Conservation (phyloP, 2,329 filamentous ascomycete species). For the Biscogniauxia marginata region DNA sequence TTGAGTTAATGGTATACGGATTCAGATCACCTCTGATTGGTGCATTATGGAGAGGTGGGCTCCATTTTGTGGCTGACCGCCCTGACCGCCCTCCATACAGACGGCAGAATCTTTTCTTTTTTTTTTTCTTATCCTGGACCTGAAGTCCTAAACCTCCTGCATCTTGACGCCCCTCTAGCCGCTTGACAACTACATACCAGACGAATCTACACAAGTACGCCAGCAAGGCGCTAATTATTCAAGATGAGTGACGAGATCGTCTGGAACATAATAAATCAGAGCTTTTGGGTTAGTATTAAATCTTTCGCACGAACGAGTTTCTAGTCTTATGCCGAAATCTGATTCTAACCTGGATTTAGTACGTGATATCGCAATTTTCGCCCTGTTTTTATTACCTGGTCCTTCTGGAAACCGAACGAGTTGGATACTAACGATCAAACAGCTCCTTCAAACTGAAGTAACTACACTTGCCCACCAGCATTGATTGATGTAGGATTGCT, state of each 20-base stretch:
- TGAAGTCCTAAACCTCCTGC: neutral
- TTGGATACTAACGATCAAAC: neutral
- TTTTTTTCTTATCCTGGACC: neutral
- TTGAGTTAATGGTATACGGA: neutral
- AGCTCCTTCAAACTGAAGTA: slow-evolving; percentile 74
- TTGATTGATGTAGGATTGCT: neutral
- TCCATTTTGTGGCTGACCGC: neutral
- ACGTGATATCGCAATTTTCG: neutral
- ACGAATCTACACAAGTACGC: neutral
- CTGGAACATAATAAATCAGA: slow-evolving; percentile 75
- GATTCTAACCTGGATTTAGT: neutral
- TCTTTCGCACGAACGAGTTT: too few species aligned
- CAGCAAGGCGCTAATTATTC: slow-evolving; percentile 3
- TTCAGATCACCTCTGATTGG: neutral
- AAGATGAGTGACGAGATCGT: slow-evolving; percentile 92
- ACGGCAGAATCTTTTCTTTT: neutral
- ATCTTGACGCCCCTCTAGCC: neutral
- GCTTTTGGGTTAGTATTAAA: neutral
- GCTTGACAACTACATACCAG: neutral
- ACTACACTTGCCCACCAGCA: neutral
- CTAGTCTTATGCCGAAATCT: neutral
- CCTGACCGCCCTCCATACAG: neutral
- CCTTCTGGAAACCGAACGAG: neutral
- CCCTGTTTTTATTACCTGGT: neutral
- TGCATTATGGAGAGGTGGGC: neutral